Base-by-base conservation (phyloP, 2,329 filamentous ascomycete genomes). In the Chaetomium globosum region DNA sequence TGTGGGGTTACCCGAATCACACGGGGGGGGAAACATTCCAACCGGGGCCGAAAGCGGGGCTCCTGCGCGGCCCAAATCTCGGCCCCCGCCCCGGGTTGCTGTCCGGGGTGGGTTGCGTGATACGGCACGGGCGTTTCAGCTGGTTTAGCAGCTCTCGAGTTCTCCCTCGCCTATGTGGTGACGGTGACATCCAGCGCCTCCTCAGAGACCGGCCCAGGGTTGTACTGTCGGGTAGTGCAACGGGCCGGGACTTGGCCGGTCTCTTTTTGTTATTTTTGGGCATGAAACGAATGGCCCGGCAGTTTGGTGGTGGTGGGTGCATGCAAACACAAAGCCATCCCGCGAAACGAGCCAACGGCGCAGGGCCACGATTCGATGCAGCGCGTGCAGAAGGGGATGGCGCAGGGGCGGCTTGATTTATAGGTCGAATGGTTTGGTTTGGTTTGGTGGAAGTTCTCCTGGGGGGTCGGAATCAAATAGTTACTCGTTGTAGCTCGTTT, bases 251-350 rank as follows among this genome's bases (percentile, higher is more conserved):
- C 49, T 52, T 26, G 30, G 30, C 6, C 8, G 33, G 19, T 23
- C 8, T 21, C 8, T 10, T 28, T 52, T 16, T 51, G n/a, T n/a
- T 61, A 55, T 55, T 55, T 54, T 61, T 61, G 59, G 59, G 52
- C 39, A 61, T 56, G 59, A 61, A 53, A 53, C 59, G 36, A 51
- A 53, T 30, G 43, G 39, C 13, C 46, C 46, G 21, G 46, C n/a
- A 48, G 21, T 23, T 36, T 13, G 7, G 33, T 16, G 19, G 8
- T 9, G 19, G 26, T 28, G n/a, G 19, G 26, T 28, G n/a, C 52
- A 36, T 4, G 23, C 60, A 63, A 52, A 26, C 58, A 21, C n/a
- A 23, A 43, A 39, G 51, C 23, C 51, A 23, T 10, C 23, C 21
- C 16, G 16, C 7, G 19, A 6, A n/a, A 48, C 46, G 23, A 43